Base-by-base conservation (phyloP, 768 basidiomycete species). In the Hypholoma sublateritium region DNA sequence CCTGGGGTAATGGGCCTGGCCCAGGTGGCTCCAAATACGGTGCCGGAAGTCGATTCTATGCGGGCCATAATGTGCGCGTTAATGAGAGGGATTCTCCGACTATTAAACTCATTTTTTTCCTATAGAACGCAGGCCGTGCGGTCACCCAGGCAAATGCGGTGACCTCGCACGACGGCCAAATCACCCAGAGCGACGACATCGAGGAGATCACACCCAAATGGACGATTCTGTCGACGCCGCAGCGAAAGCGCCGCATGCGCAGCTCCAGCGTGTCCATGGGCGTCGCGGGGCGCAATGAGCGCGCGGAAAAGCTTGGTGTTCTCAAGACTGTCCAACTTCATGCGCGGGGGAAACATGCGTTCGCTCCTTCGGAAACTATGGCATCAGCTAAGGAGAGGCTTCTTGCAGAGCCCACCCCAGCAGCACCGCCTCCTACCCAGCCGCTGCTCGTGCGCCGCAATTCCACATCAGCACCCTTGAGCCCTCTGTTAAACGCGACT, bases 21-120 rank as follows among this genome's bases (percentile, higher is more conserved):
- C 80, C 90, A 48, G 89, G 90, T 2, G 83, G 89, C 28, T 79
- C 88, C 53, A 91, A 89, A 68, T 85, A 85, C 61, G 83, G 85
- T 56, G 72, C 89, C 12, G 88, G 89, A 39, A 81, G 86, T 66
- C 80, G 88, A 45, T 88, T 88, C 66, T 84, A 91, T 69, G 73
- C 79, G 49, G 81, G 84, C 1, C 90, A 86, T 68, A 82, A 80
- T 24, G 89, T 91, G 56, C 9, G 62, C 58, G 43, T 36, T 21
- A 44, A 35, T 49, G 44, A 32, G 32, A 12, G 13, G 25, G 46
- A 13, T 50, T 56, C 56, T 14, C 16, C n/a, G 19, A 17, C 46
- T 39, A 49, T 14, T 45, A 50, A 28, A 14, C 50, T 59, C 39
- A 22, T 51, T 13, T 53, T 43, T n/a, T 52, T 5, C 37, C 43